Percentiles rank a stretch among this genome's conserved stretches.
Evolutionary conservation across 495 filamentous ascomycete species (phyloP).

Genomic region (Annulohypoxylon maeteangense): DNA sequence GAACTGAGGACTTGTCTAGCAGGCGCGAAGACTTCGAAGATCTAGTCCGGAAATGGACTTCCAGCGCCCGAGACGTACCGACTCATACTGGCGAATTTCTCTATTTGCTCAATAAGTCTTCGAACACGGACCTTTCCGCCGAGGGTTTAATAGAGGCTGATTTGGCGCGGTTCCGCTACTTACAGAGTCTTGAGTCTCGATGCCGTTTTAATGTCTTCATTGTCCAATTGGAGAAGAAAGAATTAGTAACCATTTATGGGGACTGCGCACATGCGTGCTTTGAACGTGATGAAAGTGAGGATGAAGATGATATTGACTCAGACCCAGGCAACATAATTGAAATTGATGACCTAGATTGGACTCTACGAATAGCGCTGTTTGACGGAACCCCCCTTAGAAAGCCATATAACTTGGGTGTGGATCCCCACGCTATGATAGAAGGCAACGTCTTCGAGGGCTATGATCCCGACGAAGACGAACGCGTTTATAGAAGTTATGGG

Average conservation of each 20-base stretch:
- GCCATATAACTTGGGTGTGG: neutral
- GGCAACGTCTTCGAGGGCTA: slow-evolving; percentile 10
- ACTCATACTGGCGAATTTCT: neutral
- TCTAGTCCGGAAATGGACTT: slow-evolving; percentile 9
- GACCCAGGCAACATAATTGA: neutral
- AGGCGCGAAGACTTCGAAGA: neutral
- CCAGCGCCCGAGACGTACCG: neutral
- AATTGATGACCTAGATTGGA: slow-evolving; percentile 8
- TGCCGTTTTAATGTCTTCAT: slow-evolving; percentile 20
- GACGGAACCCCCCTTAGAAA: neutral
- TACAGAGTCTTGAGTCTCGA: slow-evolving; percentile 7
- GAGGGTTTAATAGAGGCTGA: neutral
- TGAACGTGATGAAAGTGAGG: slow-evolving; percentile 6
- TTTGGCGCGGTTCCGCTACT: neutral
- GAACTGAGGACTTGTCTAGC: neutral
- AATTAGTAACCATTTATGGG: neutral
- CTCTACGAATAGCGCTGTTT: neutral
- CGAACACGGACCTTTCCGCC: neutral
- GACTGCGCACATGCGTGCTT: neutral
- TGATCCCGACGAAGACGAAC: slow-evolving; percentile 4
- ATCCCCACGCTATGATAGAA: slow-evolving; percentile 12
- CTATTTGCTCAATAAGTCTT: slow-evolving; percentile 19
- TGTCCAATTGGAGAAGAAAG: slow-evolving; percentile 8
- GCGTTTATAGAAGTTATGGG: neutral
- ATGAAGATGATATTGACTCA: neutral